These are phyloP conservation scores for Chrysoporthe puriensis DNA, from an alignment of 2,329 filamentous ascomycete genomes.

Conservation along the genomic window DNA sequence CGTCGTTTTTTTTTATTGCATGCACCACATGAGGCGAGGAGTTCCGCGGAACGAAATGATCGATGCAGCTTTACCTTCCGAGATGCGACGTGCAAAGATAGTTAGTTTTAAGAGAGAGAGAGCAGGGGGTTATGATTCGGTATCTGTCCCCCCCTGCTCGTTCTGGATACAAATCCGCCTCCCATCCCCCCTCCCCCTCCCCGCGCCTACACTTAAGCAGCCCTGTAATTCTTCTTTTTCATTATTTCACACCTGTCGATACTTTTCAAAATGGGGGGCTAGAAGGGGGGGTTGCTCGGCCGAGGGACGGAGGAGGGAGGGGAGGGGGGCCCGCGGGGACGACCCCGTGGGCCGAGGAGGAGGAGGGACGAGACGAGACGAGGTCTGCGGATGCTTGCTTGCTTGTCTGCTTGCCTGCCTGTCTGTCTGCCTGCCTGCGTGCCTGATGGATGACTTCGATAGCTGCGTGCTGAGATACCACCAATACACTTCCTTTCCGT, in stretches of 20 bases:
- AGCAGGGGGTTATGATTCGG: not conserved
- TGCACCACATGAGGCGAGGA: constrained; percentile 26
- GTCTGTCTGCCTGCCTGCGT: constrained; percentile 16
- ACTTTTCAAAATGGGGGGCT: not conserved
- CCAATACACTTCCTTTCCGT: constrained; percentile 27
- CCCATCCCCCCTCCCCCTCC: not conserved
- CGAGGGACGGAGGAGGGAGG: not conserved
- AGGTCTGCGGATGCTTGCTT: not conserved
- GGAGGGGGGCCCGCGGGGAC: no score
- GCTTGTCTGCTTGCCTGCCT: not conserved
- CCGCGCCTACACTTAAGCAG: not conserved
- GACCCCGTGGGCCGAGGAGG: no score
- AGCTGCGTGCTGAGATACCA: constrained; percentile 27
- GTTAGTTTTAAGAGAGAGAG: not conserved
- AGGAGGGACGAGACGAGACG: no score
- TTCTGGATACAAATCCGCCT: not conserved
- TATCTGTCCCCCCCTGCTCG: not conserved
- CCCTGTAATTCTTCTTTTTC: not conserved
- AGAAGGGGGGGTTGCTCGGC: no score
- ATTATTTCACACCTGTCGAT: not conserved
- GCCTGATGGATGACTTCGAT: constrained; percentile 15
- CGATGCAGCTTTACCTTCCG: not conserved
- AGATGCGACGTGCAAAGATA: not conserved
- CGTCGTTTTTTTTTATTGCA: constrained; percentile 1
- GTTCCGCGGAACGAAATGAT: constrained; percentile 23